Conservation (phyloP, 1,284 basidiomycete species). For the Sporisorium scitamineum region DNA sequence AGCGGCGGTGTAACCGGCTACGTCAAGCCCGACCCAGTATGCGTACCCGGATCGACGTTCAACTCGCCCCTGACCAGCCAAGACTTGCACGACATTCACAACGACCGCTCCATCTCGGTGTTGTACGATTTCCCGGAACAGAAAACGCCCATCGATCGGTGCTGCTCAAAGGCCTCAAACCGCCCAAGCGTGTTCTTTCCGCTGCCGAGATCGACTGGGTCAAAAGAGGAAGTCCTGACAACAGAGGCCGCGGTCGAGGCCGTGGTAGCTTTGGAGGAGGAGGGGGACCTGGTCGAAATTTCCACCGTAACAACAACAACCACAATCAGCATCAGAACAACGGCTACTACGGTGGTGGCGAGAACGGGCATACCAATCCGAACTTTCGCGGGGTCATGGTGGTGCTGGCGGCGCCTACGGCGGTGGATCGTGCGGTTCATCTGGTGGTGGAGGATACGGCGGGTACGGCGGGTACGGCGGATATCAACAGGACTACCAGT, state of each 20-base stretch:
- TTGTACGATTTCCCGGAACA: conserved; percentile 91
- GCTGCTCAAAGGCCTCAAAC: conserved; percentile 81
- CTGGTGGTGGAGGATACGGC: conserved; percentile 29
- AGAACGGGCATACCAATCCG: neutral
- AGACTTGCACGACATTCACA: conserved; percentile 78
- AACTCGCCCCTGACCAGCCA: conserved; percentile 76
- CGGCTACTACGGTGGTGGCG: conserved; percentile 8
- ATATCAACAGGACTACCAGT: conserved; percentile 9
- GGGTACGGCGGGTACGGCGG: conserved; percentile 19
- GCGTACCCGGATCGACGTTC: conserved; percentile 90
- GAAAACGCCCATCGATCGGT: conserved; percentile 85
- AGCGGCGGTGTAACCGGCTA: conserved; percentile 85
- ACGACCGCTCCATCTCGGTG: conserved; percentile 87
- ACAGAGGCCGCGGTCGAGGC: conserved; percentile 69
- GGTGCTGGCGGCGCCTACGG: conserved; percentile 8
- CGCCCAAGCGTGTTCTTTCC: conserved; percentile 76
- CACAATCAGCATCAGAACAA: conserved; percentile 6
- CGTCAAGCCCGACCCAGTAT: conserved; percentile 84
- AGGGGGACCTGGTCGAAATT: conserved; percentile 54
- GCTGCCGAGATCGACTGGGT: conserved; percentile 80
- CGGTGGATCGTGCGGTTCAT: conserved; percentile 15
- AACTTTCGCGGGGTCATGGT: conserved; percentile 4
- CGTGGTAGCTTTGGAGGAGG: conserved; percentile 47
- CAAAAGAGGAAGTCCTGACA: conserved; percentile 71
- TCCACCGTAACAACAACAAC: conserved; percentile 28